Evolutionary conservation across 1,284 basidiomycete species (phyloP).

Genomic region (Hymenochaete sp.): DNA sequence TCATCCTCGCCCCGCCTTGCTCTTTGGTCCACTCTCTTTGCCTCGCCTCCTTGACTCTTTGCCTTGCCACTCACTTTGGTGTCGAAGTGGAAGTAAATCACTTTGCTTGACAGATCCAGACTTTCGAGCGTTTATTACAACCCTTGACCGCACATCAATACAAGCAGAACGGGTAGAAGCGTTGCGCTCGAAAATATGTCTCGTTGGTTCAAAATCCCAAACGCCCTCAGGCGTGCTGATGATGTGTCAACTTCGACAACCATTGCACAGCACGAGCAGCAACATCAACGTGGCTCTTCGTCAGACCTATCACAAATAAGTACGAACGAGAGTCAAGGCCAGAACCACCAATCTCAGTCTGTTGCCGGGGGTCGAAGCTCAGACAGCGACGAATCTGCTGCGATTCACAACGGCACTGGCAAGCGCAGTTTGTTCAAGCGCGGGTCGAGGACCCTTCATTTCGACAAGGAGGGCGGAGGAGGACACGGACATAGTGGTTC

Average conservation of each 20-base stretch:
- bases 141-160: too few relatives aligned
- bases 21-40: too few relatives aligned
- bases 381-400: conserved; percentile 37
- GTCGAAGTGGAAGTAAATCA: too few relatives aligned
- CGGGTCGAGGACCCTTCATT: conserved; percentile 20
- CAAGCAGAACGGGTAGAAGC: too few relatives aligned
- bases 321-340: conserved; percentile 52
- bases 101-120: too few relatives aligned
- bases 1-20: too few relatives aligned
- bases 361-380: conserved; percentile 28
- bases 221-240: conserved; percentile 39
- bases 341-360: conserved; percentile 37
- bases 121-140: too few relatives aligned
- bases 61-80: too few relatives aligned
- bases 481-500: conserved; percentile 21
- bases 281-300: conserved; percentile 25
- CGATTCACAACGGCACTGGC: conserved; percentile 33
- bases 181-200: too few relatives aligned
- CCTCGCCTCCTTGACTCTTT: too few relatives aligned
- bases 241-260: conserved; percentile 30
- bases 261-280: too few relatives aligned
- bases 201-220: conserved; percentile 57
- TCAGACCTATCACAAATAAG: conserved; percentile 38
- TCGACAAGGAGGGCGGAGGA: conserved; percentile 30
- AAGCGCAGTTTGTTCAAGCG: conserved; percentile 32